Evolutionary conservation across 2,329 filamentous ascomycete genomes (phyloP), one percentile per base, ranked within the genome.

Genomic region (Botrytis paeoniae): DNA sequence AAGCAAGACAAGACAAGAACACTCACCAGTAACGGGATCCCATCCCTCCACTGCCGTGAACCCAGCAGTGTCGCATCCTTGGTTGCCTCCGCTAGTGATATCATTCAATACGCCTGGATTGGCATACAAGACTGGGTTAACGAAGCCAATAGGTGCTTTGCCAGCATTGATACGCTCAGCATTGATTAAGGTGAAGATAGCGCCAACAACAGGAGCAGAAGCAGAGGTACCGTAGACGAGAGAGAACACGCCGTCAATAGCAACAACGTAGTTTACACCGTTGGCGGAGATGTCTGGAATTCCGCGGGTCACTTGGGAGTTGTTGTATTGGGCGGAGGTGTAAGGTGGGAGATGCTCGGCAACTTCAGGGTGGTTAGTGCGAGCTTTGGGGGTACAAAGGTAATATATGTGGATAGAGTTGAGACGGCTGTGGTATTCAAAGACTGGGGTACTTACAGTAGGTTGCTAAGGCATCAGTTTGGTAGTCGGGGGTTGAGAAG

Each of bases 111-210:
- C 77, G 74, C 62, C 74, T 8, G 79, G 75, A 48, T 78, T 76
- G 4, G 75, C 74, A 75, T 84, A 85, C 48, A 84, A 69, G 78
- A 81, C 82, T 5, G 84, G 83, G 75, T 85, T 85, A 39, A 85
- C 71, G 74, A 84, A 84, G 7, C 84, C 83, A 1, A 85, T 75
- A 0, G 80, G 75, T 4, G 75, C 77, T 78, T 86, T 85, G 3
- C 87, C 87, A 25, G 81, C 82, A 0, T 85, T 82, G 16, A 91
- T 80, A 43, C 89, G 82, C 0, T 87, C 87, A 74, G 91, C 89
- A 75, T 92, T 92, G 69, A 92, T 83, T 3, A 92, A 83, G 4
- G 86, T 83, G 45, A 92, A 83, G 74, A 92, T 84, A 16, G 85
- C 87, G 59, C 72, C 72, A 29, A 70, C 20, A 10, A 80, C 83